phyloP scores from a whole-genome alignment of 2,329 filamentous ascomycete genomes.

The Claviceps capensis region DNA sequence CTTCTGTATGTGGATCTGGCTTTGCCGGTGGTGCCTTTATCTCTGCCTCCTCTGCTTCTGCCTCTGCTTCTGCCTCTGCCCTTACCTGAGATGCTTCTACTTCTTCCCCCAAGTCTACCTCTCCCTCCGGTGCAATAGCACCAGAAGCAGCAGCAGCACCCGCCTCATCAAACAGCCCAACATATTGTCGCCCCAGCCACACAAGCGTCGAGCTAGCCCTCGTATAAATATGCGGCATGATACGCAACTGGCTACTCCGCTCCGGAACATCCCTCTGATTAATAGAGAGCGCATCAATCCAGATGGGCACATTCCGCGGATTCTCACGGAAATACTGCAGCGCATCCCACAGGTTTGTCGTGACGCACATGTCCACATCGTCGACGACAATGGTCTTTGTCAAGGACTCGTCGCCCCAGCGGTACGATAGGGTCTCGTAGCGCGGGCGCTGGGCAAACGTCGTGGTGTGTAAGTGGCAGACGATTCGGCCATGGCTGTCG shows the following conservation, averaged over 20 bases:
- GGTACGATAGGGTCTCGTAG: slow-evolving; percentile 11
- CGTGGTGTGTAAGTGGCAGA: slow-evolving; percentile 2
- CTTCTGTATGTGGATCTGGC: background rate
- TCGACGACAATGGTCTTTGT: slow-evolving; percentile 6
- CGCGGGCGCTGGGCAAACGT: slow-evolving; percentile 5
- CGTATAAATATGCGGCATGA: slow-evolving; percentile 12
- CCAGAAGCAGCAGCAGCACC: background rate
- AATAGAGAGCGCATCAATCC: slow-evolving; percentile 10
- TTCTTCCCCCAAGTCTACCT: too few species aligned
- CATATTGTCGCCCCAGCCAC: slow-evolving; percentile 8
- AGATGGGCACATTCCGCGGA: slow-evolving; percentile 6
- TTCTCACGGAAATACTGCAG: slow-evolving; percentile 6
- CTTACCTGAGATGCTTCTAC: too few species aligned
- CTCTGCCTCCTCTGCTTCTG: too few species aligned
- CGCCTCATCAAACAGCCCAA: background rate
- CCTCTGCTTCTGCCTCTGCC: too few species aligned
- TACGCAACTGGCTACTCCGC: slow-evolving; percentile 8
- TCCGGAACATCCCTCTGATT: slow-evolving; percentile 10
- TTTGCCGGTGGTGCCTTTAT: background rate
- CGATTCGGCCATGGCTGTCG: slow-evolving; percentile 1
- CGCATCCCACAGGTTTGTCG: slow-evolving; percentile 7
- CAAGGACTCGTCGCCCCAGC: slow-evolving; percentile 8
- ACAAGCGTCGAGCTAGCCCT: slow-evolving; percentile 8
- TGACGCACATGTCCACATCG: slow-evolving; percentile 5
- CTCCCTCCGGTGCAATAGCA: too few species aligned